These are phyloP conservation scores for Bruguiera gymnorhiza DNA, from an alignment of 345 rosid species.

Conservation along the genomic window DNA sequence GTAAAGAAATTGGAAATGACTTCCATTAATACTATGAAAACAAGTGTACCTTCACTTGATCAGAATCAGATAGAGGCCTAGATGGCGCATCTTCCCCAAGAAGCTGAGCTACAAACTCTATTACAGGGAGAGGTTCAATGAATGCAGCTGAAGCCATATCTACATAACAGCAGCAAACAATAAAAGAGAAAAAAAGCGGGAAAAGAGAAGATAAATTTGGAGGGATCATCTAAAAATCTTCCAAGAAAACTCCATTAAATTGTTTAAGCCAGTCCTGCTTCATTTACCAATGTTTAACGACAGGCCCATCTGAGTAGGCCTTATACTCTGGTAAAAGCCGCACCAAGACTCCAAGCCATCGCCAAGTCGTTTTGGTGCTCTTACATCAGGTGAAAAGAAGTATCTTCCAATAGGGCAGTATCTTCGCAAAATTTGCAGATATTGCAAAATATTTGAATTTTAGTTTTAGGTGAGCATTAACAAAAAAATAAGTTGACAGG, in stretches of 20 bases:
- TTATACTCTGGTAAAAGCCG: slow-evolving; percentile 93
- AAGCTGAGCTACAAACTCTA: slow-evolving; percentile 91
- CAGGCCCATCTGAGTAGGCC: slow-evolving; percentile 98
- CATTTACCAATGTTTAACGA: slow-evolving; percentile 81
- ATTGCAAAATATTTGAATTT: slow-evolving; percentile 1
- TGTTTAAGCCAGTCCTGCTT: background rate
- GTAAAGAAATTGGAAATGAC: slow-evolving; percentile 6
- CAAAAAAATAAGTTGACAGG: no score
- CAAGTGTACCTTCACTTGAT: slow-evolving; percentile 72
- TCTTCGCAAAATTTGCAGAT: slow-evolving; percentile 29
- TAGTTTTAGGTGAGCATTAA: background rate
- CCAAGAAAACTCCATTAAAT: background rate
- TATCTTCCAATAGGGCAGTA: slow-evolving; percentile 84
- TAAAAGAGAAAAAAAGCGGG: background rate
- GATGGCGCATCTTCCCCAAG: slow-evolving; percentile 69
- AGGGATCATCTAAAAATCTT: background rate
- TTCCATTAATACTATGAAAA: background rate
- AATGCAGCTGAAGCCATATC: slow-evolving; percentile 99
- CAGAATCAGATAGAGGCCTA: slow-evolving; percentile 83
- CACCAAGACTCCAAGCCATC: slow-evolving; percentile 99
- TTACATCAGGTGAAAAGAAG: slow-evolving; percentile 81
- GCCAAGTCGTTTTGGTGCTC: slow-evolving; percentile 75
- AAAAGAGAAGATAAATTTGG: no score
- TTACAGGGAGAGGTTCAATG: slow-evolving; percentile 95
- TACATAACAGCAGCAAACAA: slow-evolving; percentile 16